phyloP scores from a whole-genome alignment of 2,329 filamentous ascomycete species.

The Cladosporium sp. region DNA sequence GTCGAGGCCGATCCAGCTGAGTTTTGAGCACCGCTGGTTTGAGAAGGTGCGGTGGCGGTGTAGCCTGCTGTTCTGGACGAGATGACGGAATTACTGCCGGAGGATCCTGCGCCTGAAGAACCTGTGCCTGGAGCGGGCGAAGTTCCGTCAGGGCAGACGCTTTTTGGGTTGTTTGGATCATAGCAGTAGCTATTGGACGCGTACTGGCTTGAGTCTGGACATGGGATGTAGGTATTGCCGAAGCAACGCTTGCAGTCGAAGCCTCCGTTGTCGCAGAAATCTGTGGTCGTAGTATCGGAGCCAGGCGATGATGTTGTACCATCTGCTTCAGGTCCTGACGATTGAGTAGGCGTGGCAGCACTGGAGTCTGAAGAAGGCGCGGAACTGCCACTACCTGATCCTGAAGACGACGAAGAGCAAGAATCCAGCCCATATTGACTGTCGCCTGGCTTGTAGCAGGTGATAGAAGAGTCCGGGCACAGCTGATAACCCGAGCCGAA shows the following conservation, averaged over 20 bases:
- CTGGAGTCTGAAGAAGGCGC: not conserved
- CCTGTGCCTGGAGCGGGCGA: not conserved
- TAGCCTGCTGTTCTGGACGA: not conserved
- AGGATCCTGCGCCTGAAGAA: not conserved
- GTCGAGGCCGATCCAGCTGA: not conserved
- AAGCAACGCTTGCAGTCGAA: conserved; percentile 1
- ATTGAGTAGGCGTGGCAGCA: not conserved
- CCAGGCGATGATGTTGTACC: not conserved
- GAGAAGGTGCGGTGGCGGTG: not conserved
- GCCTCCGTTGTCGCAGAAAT: not conserved
- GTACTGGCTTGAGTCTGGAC: not conserved
- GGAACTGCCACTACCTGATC: not conserved
- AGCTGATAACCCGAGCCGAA: not conserved
- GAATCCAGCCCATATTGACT: not conserved
- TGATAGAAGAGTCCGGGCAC: not conserved
- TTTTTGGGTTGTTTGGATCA: conserved; percentile 3
- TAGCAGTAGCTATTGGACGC: not conserved
- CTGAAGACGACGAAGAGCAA: not conserved
- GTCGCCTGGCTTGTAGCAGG: not conserved
- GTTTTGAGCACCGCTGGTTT: not conserved
- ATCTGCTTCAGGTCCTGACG: too few relatives aligned
- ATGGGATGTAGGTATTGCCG: not conserved
- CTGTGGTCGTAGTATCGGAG: not conserved
- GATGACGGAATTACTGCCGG: not conserved
- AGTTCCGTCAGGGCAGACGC: not conserved